Conservation (phyloP, 352 stramenopile species). For the Globisporangium abappressorium region DNA sequence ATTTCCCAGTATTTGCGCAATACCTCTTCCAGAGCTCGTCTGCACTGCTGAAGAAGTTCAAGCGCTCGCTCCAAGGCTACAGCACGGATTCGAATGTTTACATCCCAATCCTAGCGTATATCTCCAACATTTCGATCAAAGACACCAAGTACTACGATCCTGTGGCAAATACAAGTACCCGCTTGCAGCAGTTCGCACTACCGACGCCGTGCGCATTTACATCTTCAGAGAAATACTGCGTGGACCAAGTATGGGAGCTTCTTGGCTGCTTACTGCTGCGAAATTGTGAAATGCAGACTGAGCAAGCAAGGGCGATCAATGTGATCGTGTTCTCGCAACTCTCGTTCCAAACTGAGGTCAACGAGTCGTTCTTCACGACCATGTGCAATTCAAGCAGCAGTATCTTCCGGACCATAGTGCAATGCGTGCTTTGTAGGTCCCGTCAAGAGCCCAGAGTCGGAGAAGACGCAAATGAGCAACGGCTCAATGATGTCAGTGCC, state of each 20-base stretch:
- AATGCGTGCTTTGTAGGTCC: conserved; percentile 24
- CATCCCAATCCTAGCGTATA: conserved; percentile 59
- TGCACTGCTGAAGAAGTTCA: conserved; percentile 33
- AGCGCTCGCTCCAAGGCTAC: conserved; percentile 39
- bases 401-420: conserved; percentile 40
- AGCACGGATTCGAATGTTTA: conserved; percentile 47
- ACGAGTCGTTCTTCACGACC: conserved; percentile 44
- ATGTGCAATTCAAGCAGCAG: conserved; percentile 53
- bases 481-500: not conserved
- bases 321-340: conserved; percentile 50
- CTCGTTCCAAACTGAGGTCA: conserved; percentile 42
- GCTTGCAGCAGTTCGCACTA: conserved; percentile 30
- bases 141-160: conserved; percentile 58
- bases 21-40: conserved; percentile 38
- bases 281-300: conserved; percentile 34
- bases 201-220: conserved; percentile 23
- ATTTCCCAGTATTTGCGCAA: conserved; percentile 40
- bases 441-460: not conserved
- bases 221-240: conserved; percentile 19
- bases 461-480: not conserved
- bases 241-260: conserved; percentile 67
- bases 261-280: conserved; percentile 49
- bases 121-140: conserved; percentile 54
- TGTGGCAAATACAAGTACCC: conserved; percentile 11
- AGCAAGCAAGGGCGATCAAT: conserved; percentile 31